Percentiles rank a stretch among this genome's conserved stretches.
Evolutionary conservation across 805 yeast species (phyloP).

Genomic region (Yarrowia sp.): DNA sequence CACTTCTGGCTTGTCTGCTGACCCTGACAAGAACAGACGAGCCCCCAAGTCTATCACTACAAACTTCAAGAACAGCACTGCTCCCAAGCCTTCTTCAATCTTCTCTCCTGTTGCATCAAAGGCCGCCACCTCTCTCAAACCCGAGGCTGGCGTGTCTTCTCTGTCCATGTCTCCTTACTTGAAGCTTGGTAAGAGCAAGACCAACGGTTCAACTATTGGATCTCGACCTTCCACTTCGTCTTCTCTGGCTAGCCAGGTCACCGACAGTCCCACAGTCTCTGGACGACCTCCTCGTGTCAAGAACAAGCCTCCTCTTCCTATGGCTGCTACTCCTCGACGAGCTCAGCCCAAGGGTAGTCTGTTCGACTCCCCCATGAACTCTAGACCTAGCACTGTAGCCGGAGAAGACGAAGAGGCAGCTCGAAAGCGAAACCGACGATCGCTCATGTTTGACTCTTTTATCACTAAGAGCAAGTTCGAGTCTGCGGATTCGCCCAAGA

Average conservation of each 20-base stretch:
- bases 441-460: constrained; percentile 17
- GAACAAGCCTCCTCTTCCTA: constrained; percentile 20
- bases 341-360: constrained; percentile 9
- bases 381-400: not conserved
- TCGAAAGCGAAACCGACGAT: constrained; percentile 7
- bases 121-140: not conserved
- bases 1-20: not conserved
- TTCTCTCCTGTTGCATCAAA: constrained; percentile 21
- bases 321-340: constrained; percentile 18
- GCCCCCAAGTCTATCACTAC: not conserved
- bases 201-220: not conserved
- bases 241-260: not conserved
- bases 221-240: not conserved
- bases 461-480: constrained; percentile 1
- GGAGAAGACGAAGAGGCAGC: constrained; percentile 3
- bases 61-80: constrained; percentile 3
- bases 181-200: not conserved
- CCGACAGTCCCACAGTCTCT: constrained; percentile 8
- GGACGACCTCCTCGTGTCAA: not conserved
- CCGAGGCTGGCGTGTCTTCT: not conserved
- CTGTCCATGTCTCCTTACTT: constrained; percentile 25
- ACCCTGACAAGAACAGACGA: constrained; percentile 1
- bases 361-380: constrained; percentile 3
- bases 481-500: not conserved
- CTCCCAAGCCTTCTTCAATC: not conserved